These are phyloP conservation scores for Penicillium fimorum DNA, from an alignment of 495 filamentous ascomycete species.

Conservation along the genomic window DNA sequence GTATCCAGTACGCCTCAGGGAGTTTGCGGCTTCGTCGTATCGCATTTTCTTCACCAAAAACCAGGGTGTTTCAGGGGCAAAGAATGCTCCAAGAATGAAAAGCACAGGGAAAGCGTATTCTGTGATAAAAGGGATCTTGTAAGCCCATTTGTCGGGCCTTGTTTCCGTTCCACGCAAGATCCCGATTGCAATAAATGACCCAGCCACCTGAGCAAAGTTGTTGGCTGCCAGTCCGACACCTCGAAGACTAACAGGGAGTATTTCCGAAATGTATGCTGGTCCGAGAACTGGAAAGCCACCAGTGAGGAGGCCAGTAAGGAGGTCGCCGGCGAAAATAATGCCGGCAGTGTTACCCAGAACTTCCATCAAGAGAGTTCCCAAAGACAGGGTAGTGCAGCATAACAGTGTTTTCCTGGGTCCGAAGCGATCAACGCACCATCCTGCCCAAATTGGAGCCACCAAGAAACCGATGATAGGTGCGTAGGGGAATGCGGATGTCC, in stretches of 20 bases:
- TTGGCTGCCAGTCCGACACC: conserved; percentile 40
- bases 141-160: conserved; percentile 30
- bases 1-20: conserved; percentile 32
- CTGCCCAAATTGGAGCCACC: conserved; percentile 53
- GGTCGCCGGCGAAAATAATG: conserved; percentile 35
- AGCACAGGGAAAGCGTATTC: conserved; percentile 35
- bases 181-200: conserved; percentile 39
- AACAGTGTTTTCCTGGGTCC: conserved; percentile 32
- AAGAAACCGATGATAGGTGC: conserved; percentile 68
- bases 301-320: conserved; percentile 35
- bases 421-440: conserved; percentile 31
- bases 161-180: conserved; percentile 39
- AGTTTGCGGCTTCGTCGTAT: conserved; percentile 36
- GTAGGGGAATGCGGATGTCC: conserved; percentile 59
- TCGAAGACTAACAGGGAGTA: conserved; percentile 41
- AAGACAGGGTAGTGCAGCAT: conserved; percentile 30
- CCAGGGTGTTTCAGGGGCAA: conserved; percentile 52
- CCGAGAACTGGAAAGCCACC: conserved; percentile 39
- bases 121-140: conserved; percentile 37
- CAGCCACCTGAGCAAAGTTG: conserved; percentile 40
- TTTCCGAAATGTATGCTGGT: conserved; percentile 37
- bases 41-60: conserved; percentile 46
- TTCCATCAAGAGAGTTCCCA: conserved; percentile 37
- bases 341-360: conserved; percentile 34
- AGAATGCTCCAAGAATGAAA: conserved; percentile 38